Conservation (phyloP, 495 filamentous ascomycete genomes). For the Astrothelium subdiscretum region DNA sequence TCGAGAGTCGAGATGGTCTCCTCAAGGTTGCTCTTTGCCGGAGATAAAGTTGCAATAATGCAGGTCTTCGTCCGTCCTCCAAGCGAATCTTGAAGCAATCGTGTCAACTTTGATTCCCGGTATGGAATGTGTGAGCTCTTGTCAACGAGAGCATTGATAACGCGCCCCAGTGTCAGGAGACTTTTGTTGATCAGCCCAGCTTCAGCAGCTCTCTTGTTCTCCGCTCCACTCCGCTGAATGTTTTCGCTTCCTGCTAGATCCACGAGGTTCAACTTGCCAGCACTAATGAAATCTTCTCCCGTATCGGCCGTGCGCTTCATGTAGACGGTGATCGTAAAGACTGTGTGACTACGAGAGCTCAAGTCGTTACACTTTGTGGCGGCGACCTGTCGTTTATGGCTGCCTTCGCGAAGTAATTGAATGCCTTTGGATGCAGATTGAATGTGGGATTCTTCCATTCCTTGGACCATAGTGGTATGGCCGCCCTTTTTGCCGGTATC, state of each 20-base stretch:
- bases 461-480: conserved; percentile 73
- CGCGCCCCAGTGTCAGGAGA: conserved; percentile 81
- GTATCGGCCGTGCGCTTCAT: conserved; percentile 71
- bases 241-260: conserved; percentile 96
- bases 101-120: conserved; percentile 89
- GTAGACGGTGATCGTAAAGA: conserved; percentile 87
- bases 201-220: conserved; percentile 93
- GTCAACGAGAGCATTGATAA: conserved; percentile 96
- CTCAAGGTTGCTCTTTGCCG: conserved; percentile 86
- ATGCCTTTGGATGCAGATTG: conserved; percentile 74
- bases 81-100: conserved; percentile 88
- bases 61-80: conserved; percentile 94
- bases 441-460: conserved; percentile 94
- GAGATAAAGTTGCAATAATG: conserved; percentile 94
- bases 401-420: conserved; percentile 77
- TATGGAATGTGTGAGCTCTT: conserved; percentile 87
- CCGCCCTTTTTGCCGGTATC: conserved; percentile 75
- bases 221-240: conserved; percentile 88
- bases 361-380: conserved; percentile 98
- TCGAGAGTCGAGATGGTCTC: conserved; percentile 97
- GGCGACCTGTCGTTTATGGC: conserved; percentile 87
- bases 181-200: conserved; percentile 98
- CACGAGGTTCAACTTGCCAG: conserved; percentile 90
- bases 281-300: conserved; percentile 82
- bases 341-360: conserved; percentile 87